phyloP scores from a whole-genome alignment of 805 yeast species.

The Kluyveromyces aestuarii region DNA sequence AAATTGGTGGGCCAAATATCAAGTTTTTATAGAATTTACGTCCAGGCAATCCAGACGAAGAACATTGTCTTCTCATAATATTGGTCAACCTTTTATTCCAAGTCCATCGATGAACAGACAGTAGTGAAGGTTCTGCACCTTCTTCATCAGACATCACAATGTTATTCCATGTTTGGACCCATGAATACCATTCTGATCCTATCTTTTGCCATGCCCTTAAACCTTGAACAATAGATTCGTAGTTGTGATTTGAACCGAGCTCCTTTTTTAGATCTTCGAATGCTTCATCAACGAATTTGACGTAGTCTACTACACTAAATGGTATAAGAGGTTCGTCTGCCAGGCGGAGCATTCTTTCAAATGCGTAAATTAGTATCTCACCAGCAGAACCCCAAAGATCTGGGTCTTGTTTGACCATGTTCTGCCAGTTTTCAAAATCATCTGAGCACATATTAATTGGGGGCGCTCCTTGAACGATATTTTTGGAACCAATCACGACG shows the following conservation, averaged over 20 bases:
- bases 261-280: constrained; percentile 35
- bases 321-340: constrained; percentile 75
- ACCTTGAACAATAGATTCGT: constrained; percentile 22
- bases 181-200: constrained; percentile 42
- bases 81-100: constrained; percentile 64
- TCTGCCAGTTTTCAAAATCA: constrained; percentile 45
- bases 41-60: constrained; percentile 34
- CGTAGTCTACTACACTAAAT: constrained; percentile 43
- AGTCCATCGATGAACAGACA: constrained; percentile 65
- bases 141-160: constrained; percentile 37
- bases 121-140: constrained; percentile 64
- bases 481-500: constrained; percentile 17
- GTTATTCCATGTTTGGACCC: constrained; percentile 58
- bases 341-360: constrained; percentile 46
- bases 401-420: constrained; percentile 39
- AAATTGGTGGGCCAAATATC: constrained; percentile 58
- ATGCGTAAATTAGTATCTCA: constrained; percentile 46
- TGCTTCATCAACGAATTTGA: constrained; percentile 35
- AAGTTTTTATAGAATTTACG: constrained; percentile 62
- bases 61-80: constrained; percentile 46
- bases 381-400: constrained; percentile 42
- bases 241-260: constrained; percentile 19
- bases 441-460: constrained; percentile 63
- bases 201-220: constrained; percentile 33
- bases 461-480: constrained; percentile 30